Evolutionary conservation across 2,329 filamentous ascomycete species (phyloP), one percentile per base, ranked within the genome.

Genomic region (Fusarium devonianum): DNA sequence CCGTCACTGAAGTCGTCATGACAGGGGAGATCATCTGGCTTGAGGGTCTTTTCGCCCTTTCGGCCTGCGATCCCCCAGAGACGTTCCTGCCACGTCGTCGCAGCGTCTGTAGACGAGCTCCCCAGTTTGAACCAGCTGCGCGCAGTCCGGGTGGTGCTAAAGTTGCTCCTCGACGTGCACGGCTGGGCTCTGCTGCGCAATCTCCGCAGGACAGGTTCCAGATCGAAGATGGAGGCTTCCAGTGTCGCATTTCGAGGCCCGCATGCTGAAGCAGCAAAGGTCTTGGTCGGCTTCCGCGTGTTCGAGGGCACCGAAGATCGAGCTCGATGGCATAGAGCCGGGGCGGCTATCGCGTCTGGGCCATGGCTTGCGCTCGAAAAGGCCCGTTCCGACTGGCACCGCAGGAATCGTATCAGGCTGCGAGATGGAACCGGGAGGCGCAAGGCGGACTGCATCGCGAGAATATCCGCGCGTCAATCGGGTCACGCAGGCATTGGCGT

Each of bases 361-460:
- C 73, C 76, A 43, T 73, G 67, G 39, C 68, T 75, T 71, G 73
- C 68, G 44, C 67, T 74, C 69, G 81, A 78, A 63, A 83, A 80
- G 55, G 81, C 67, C 44, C 77, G 76, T 62, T 88, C 81, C 58
- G 88, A 84, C 70, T 92, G 89, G 43, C 78, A 82, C 60, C 84
- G 85, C 56, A 94, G 78, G 69, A 90, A 93, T 60, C 85, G 85
- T 56, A 94, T 77, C 14, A 93, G 81, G 49, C 70, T 75, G 58
- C 71, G 72, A 40, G 81, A 84, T 18, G 82, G 82, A 40, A 78
- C 80, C 37, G 76, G 74, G 29, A 68, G 54, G 56, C 70, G 73
- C 63, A 77, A 62, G 57, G 70, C 67, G 52, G 73, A 71, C 58
- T 74, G 74, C 77, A 82, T 83, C 55, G 65, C 72, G 59, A 19